Evolutionary conservation across 2,329 filamentous ascomycete species (phyloP).

Genomic region (Aureobasidium zeae): DNA sequence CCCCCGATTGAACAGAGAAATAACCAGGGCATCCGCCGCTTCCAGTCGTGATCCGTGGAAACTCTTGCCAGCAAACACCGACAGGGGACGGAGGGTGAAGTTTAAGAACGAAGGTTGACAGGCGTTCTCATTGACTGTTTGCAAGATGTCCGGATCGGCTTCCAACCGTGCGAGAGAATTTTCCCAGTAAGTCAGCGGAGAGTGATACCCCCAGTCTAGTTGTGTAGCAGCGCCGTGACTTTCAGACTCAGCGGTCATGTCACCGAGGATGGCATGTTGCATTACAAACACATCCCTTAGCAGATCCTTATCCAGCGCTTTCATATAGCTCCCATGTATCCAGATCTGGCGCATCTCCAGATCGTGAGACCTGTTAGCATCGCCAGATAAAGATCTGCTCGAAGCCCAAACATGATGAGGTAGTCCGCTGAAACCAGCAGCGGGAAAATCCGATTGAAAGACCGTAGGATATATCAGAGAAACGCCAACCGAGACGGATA

Average conservation of each 20-base stretch:
- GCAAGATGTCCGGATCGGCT: conserved; percentile 53
- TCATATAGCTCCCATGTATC: conserved; percentile 75
- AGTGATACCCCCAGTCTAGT: conserved; percentile 62
- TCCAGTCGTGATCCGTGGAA: conserved; percentile 59
- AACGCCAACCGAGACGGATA: conserved; percentile 63
- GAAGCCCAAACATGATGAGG: conserved; percentile 77
- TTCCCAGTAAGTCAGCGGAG: conserved; percentile 73
- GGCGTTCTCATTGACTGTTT: conserved; percentile 59
- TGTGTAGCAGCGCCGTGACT: background rate
- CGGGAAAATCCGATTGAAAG: conserved; percentile 63
- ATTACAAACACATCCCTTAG: conserved; percentile 58
- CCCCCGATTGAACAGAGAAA: conserved; percentile 62
- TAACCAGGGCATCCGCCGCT: conserved; percentile 68
- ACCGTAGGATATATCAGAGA: conserved; percentile 65
- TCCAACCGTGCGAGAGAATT: conserved; percentile 52
- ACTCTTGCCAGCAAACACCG: conserved; percentile 72
- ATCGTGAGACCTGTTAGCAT: conserved; percentile 45
- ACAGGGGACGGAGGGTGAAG: conserved; percentile 64
- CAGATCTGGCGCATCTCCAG: conserved; percentile 76
- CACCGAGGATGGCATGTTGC: conserved; percentile 59
- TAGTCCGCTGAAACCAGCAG: conserved; percentile 60
- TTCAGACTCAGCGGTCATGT: background rate
- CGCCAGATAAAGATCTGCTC: conserved; percentile 52
- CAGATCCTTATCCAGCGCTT: conserved; percentile 57
- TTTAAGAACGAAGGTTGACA: conserved; percentile 58